A percentile compares a stretch with the other conserved stretches of the same genome.
Evolutionary conservation across 2,329 filamentous ascomycete species (phyloP).

Genomic region (Trichoderma sp.): DNA sequence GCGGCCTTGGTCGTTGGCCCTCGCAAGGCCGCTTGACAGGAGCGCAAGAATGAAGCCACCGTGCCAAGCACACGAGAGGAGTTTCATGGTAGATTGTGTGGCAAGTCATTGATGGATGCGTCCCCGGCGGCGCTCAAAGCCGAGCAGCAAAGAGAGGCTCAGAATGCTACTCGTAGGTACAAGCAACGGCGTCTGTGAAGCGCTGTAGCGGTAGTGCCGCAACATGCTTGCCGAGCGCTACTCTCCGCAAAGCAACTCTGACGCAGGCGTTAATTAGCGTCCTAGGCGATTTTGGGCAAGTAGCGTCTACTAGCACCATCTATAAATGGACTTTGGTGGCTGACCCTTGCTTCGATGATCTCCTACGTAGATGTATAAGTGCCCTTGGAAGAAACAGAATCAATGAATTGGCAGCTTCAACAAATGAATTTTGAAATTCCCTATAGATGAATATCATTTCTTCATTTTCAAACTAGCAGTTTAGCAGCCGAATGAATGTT

Average conservation of each 20-base stretch:
- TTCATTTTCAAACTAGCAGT: not conserved
- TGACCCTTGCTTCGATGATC: not conserved
- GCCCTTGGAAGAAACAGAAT: not conserved
- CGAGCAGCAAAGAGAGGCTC: not conserved
- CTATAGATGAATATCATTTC: not conserved
- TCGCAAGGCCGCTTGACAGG: not conserved
- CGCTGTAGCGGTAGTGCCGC: not conserved
- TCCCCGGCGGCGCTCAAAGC: not conserved
- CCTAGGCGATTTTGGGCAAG: constrained; percentile 9
- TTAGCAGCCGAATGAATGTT: not conserved
- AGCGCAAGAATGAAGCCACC: not conserved
- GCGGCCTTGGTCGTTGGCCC: constrained; percentile 5
- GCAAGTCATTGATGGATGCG: constrained; percentile 17
- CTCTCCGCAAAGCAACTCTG: constrained; percentile 6
- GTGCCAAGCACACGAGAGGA: constrained; percentile 22
- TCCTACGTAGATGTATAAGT: not conserved
- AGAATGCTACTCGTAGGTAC: not conserved
- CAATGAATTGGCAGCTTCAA: not conserved
- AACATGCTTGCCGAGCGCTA: not conserved
- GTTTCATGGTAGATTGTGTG: constrained; percentile 12
- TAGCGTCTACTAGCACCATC: not conserved
- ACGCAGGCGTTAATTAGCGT: not conserved
- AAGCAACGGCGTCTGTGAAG: not conserved
- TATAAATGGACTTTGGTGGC: constrained; percentile 7
- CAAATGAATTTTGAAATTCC: not conserved